A percentile compares a stretch with the other conserved stretches of the same genome.
These are phyloP conservation scores for Trichoderma atrobrunneum DNA, from an alignment of 2,329 filamentous ascomycete genomes.

Conservation along the genomic window DNA sequence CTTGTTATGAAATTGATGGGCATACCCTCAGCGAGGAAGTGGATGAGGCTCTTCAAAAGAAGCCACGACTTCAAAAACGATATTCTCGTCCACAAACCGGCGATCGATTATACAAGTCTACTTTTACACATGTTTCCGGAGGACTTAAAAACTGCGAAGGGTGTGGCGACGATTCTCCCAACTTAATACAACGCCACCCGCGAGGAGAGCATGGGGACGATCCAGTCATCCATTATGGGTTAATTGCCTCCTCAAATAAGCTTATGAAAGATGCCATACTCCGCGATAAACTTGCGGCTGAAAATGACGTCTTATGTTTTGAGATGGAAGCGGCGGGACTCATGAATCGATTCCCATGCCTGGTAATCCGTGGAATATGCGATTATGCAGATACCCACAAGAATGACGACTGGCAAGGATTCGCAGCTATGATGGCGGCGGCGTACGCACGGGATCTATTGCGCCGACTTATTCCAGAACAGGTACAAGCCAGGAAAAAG, in stretches of 20 bases:
- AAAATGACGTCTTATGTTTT: background rate
- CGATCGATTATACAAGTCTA: background rate
- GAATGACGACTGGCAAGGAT: background rate
- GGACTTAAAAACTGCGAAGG: background rate
- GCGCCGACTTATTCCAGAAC: rapidly evolving
- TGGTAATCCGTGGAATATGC: background rate
- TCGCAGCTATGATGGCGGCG: background rate
- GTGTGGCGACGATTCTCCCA: background rate
- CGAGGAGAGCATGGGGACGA: background rate
- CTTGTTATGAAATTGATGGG: rapidly evolving
- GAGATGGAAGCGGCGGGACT: background rate
- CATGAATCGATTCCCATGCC: background rate
- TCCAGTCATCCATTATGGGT: background rate
- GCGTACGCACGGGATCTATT: background rate
- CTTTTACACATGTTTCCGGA: background rate
- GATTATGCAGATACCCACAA: background rate
- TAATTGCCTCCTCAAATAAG: background rate
- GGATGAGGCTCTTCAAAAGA: background rate
- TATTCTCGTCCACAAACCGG: background rate
- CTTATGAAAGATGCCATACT: background rate
- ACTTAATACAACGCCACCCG: background rate
- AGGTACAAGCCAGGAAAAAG: background rate
- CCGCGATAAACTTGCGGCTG: background rate
- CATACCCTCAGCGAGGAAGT: background rate
- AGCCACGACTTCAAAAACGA: background rate